Base-by-base conservation (phyloP, 2,329 filamentous ascomycete genomes). In the Ascocoryne sarcoides region DNA sequence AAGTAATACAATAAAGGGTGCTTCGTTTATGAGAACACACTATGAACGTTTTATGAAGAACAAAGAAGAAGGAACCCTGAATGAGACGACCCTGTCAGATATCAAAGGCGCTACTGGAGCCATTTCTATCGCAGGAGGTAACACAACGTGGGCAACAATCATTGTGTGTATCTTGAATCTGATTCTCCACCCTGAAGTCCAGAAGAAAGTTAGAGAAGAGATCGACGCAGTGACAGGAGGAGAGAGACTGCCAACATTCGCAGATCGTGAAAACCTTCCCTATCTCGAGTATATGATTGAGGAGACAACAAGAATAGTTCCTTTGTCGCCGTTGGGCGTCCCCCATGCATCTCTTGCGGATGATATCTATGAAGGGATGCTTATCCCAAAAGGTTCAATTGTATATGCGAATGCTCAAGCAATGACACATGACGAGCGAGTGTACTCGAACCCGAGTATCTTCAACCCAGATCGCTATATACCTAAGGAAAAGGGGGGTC, bases 281-380 rank as follows among this genome's bases (percentile, higher is more conserved):
- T 71, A 69, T 40, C 55, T 74, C 19, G 62, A 69, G 37, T 57
- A 59, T 32, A 57, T 72, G n/a, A 53, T 73, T 8, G 60, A 70
- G 38, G 70, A 74, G 45, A 62, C 62, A 7, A 57, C 63, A 28
- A 61, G 69, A 16, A 68, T 63, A 61, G 58, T 57, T 19, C 68
- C 69, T 4, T n/a, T 14, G 3, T 64, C 62, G 10, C 68, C 69
- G 1, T 54, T 72, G 2, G 70, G 68, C 2, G 68, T 79, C 26
- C 75, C 75, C 2, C 75, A 79, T 53, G 65, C 61, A 32, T 64
- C 70, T 10, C 61, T 70, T 1, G 56, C 68, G 34, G 74, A 79
- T 36, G 75, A 79, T 40, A 60, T 68, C 9, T 79, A 78, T 51
- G 61, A 70, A 15, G 73, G 67, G 23, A 71, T 73, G 57, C 66